A percentile compares a stretch with the other conserved stretches of the same genome.
These are phyloP conservation scores for Mucor circinelloides DNA, from an alignment of 371 early-diverging fungal species.

Conservation along the genomic window DNA sequence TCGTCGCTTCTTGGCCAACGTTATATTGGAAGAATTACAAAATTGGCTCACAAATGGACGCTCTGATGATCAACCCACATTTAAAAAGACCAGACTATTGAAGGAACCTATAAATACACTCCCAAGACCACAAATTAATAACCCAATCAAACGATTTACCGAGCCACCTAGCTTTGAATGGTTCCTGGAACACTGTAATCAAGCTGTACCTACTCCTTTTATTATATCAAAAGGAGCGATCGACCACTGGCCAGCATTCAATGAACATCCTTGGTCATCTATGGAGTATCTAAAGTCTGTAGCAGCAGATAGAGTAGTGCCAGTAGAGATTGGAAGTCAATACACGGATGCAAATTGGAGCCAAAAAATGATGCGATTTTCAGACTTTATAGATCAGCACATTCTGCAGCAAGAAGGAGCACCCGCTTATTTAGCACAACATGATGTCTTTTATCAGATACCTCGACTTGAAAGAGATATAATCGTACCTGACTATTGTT, in stretches of 20 bases:
- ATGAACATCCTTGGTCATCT: slow-evolving; percentile 61
- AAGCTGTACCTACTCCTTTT: slow-evolving; percentile 40
- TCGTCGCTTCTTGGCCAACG: slow-evolving; percentile 35
- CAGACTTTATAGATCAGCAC: slow-evolving; percentile 67
- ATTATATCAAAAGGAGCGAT: slow-evolving; percentile 54
- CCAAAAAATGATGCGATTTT: slow-evolving; percentile 75
- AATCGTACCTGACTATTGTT: slow-evolving; percentile 80
- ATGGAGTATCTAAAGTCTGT: slow-evolving; percentile 60
- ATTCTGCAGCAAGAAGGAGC: slow-evolving; percentile 25
- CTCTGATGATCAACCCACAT: background rate
- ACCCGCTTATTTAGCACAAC: slow-evolving; percentile 86
- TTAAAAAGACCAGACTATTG: background rate
- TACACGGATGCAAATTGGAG: slow-evolving; percentile 84
- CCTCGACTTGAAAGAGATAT: slow-evolving; percentile 75
- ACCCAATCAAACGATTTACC: slow-evolving; percentile 17
- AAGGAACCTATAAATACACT: background rate
- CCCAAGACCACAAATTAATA: background rate
- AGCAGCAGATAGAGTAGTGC: slow-evolving; percentile 80
- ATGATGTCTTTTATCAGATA: slow-evolving; percentile 84
- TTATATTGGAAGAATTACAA: slow-evolving; percentile 39
- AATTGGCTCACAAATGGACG: slow-evolving; percentile 12
- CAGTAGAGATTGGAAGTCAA: slow-evolving; percentile 81
- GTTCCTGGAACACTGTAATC: slow-evolving; percentile 21
- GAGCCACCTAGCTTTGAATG: slow-evolving; percentile 25
- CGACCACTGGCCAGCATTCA: slow-evolving; percentile 77